phyloP scores from a whole-genome alignment of 805 yeast species.

The Komagataella ulmi region DNA sequence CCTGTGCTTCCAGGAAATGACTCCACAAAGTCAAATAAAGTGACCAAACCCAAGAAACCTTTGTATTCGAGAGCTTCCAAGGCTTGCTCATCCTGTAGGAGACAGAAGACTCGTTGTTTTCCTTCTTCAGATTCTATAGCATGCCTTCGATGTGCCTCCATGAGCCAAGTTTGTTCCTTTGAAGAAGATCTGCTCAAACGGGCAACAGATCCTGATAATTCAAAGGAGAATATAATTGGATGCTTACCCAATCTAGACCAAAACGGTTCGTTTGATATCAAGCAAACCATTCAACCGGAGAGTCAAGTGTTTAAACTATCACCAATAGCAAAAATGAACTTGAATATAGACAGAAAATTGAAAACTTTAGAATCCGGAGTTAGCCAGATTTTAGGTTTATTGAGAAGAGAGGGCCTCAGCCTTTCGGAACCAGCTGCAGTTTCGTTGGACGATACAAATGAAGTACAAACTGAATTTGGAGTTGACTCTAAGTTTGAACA shows the following conservation, averaged over 20 bases:
- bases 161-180: conserved; percentile 40
- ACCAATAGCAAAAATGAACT: not conserved
- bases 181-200: conserved; percentile 13
- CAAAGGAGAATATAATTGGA: conserved; percentile 1
- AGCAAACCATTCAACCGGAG: conserved; percentile 3
- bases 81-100: conserved; percentile 19
- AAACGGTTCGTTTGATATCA: conserved; percentile 5
- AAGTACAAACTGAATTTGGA: not conserved
- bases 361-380: not conserved
- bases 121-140: conserved; percentile 32
- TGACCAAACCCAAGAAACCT: not conserved
- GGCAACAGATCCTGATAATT: conserved; percentile 2
- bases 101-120: conserved; percentile 39
- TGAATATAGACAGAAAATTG: not conserved
- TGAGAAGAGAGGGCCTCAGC: not conserved
- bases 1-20: not conserved
- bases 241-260: conserved; percentile 3
- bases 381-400: not conserved
- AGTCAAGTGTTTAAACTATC: conserved; percentile 3
- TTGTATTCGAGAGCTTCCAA: conserved; percentile 10
- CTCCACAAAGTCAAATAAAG: not conserved
- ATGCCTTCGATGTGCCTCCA: conserved; percentile 46
- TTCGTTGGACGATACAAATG: not conserved
- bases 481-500: not conserved
- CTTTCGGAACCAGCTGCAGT: not conserved